A percentile compares a stretch with the other conserved stretches of the same genome.
Evolutionary conservation across 177 flowering plant species (phyloP).

Genomic region (Vitis hybrid): DNA sequence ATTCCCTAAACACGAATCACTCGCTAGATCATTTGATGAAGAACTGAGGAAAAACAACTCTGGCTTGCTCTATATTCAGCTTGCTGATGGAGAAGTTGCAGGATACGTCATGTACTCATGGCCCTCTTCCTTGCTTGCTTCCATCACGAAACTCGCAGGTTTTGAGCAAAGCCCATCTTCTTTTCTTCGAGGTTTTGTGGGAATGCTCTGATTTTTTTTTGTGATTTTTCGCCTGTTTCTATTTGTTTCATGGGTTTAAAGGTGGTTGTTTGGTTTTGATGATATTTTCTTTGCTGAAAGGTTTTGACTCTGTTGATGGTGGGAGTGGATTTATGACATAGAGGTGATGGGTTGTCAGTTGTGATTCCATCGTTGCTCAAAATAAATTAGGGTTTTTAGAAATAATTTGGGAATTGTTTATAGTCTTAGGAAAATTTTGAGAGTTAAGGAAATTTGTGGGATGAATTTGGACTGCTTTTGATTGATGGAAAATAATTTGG

Average conservation of each 20-base stretch:
- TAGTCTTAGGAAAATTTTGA: too few species aligned
- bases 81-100: constrained; percentile 48
- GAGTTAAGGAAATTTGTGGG: too few species aligned
- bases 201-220: neutral
- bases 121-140: constrained; percentile 75
- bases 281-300: too few species aligned
- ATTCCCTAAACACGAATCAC: constrained; percentile 93
- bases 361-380: too few species aligned
- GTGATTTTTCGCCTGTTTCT: neutral
- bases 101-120: constrained; percentile 86
- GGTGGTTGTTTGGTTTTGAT: too few species aligned
- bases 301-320: too few species aligned
- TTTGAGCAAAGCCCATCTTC: neutral
- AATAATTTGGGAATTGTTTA: too few species aligned
- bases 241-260: neutral
- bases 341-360: too few species aligned
- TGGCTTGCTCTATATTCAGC: constrained; percentile 55
- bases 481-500: too few species aligned
- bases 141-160: constrained; percentile 92
- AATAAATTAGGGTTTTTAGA: too few species aligned
- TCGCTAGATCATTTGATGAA: constrained; percentile 57
- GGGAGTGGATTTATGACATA: too few species aligned
- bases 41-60: constrained; percentile 71
- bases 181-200: neutral
- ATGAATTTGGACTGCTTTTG: too few species aligned